A percentile compares a stretch with the other conserved stretches of the same genome.
Evolutionary conservation across 495 filamentous ascomycete species (phyloP).

Genomic region (Neurospora sp.): DNA sequence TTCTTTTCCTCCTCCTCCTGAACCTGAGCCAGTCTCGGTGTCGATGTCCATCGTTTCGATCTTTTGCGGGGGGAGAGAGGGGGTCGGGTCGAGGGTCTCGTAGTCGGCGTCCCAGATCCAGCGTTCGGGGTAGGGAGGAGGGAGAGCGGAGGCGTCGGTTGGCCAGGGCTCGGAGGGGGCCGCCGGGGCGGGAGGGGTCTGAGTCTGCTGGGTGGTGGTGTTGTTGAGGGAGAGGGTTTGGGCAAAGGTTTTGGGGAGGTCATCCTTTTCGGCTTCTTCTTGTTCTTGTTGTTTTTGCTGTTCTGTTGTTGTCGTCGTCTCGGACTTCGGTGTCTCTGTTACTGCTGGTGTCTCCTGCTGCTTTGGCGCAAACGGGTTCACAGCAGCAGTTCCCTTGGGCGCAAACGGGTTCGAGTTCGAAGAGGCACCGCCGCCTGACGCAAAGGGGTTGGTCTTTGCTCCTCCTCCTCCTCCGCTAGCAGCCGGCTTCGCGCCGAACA

Average conservation of each 20-base stretch:
- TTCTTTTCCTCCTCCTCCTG: slow-evolving; percentile 42
- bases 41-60: slow-evolving; percentile 51
- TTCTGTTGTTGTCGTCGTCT: neutral
- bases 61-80: slow-evolving; percentile 29
- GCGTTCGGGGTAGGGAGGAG: slow-evolving; percentile 67
- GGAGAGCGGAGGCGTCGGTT: slow-evolving; percentile 38
- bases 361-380: slow-evolving; percentile 29
- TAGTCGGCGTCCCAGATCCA: slow-evolving; percentile 83
- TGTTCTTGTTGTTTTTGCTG: neutral
- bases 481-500: slow-evolving; percentile 42
- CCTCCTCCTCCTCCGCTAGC: slow-evolving; percentile 2
- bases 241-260: slow-evolving; percentile 66
- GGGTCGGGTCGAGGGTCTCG: slow-evolving; percentile 60
- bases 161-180: slow-evolving; percentile 64
- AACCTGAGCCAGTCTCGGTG: slow-evolving; percentile 1
- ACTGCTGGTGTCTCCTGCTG: slow-evolving; percentile 15
- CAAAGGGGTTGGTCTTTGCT: slow-evolving; percentile 46
- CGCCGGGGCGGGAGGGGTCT: slow-evolving; percentile 39
- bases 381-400: slow-evolving; percentile 18
- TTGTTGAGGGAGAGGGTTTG: slow-evolving; percentile 42
- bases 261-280: neutral
- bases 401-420: slow-evolving; percentile 37
- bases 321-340: slow-evolving; percentile 12
- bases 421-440: slow-evolving; percentile 21
- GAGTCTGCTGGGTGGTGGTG: slow-evolving; percentile 13